Evolutionary conservation across 2,329 filamentous ascomycete species (phyloP).

Genomic region (Davidsoniella eucalypti): DNA sequence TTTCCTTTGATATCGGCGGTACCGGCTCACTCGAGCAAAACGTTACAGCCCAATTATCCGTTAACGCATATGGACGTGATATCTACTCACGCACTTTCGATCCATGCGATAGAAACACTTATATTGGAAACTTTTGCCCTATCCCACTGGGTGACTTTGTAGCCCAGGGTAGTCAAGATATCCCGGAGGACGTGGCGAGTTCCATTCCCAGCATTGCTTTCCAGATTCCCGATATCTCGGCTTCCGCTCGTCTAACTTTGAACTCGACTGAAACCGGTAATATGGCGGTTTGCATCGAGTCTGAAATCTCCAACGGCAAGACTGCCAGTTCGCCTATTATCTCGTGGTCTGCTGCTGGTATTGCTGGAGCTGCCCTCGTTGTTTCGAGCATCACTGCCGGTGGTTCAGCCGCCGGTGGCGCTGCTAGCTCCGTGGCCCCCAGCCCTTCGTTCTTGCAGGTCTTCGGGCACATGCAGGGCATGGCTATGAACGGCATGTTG

Average conservation of each 20-base stretch:
- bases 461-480: conserved; percentile 77
- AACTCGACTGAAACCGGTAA: conserved; percentile 40
- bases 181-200: conserved; percentile 54
- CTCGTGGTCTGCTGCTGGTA: conserved; percentile 65
- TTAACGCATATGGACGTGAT: conserved; percentile 69
- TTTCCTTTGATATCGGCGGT: conserved; percentile 72
- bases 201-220: conserved; percentile 83
- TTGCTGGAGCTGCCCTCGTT: conserved; percentile 69
- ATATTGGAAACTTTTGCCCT: conserved; percentile 58
- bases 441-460: conserved; percentile 79
- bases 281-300: conserved; percentile 63
- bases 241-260: conserved; percentile 64
- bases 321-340: conserved; percentile 59
- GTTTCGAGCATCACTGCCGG: conserved; percentile 57
- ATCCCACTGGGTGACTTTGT: conserved; percentile 61
- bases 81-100: conserved; percentile 71
- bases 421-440: conserved; percentile 33
- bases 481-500: conserved; percentile 93
- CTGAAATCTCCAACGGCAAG: conserved; percentile 74
- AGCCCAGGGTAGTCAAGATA: conserved; percentile 52
- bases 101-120: conserved; percentile 55
- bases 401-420: conserved; percentile 37
- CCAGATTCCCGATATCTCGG: conserved; percentile 75
- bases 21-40: conserved; percentile 59
- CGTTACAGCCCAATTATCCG: conserved; percentile 57